Base-by-base conservation (phyloP, 2,329 filamentous ascomycete genomes). In the Bipolaris cookei region DNA sequence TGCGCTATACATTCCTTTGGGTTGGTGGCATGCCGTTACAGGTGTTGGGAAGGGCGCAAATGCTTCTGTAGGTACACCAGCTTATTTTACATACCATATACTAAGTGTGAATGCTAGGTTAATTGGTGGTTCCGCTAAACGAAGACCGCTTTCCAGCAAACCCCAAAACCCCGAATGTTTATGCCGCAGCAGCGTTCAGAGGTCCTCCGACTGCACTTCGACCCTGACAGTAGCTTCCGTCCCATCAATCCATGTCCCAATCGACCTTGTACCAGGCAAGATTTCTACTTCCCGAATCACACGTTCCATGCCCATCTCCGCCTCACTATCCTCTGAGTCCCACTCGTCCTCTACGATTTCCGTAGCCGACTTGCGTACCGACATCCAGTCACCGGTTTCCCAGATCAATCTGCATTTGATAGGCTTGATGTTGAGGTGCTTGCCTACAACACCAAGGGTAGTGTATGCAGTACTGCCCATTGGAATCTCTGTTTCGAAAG, bases 351-450 rank as follows among this genome's bases (percentile, higher is more conserved):
- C 86, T 28, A 83, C 82, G 4, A 58, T 85, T 82, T 60, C 87
- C 83, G 64, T 86, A 85, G 59, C 84, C 83, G 7, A 84, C 3
- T 84, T 63, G 84, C 67, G 63, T 0, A 92, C 87, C 0, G 91
- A 91, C 74, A 97, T 92, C 86, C 90, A 91, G 75, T 97, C 93
- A 18, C 91, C 91, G 7, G 92, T 97, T 78, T 97, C 92, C 90
- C 91, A 96, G 0, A 95, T 79, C 46, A 98, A 75, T 38, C 82
- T 83, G 58, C 94, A 78, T 39, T 78, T 78, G 61, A 91, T 80
- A 0, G 92, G 90, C 44, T 82, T 77, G 10, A 90, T 65, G 1
- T 78, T 81, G 68, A 96, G 91, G n/a, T 89, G 74, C 63, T 85
- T 88, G 0, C 88, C 89, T 0, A 91, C 88, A 7, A 96, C 81